phyloP scores from a whole-genome alignment of 345 rosid species.

The Melaleuca quinquenervia region DNA sequence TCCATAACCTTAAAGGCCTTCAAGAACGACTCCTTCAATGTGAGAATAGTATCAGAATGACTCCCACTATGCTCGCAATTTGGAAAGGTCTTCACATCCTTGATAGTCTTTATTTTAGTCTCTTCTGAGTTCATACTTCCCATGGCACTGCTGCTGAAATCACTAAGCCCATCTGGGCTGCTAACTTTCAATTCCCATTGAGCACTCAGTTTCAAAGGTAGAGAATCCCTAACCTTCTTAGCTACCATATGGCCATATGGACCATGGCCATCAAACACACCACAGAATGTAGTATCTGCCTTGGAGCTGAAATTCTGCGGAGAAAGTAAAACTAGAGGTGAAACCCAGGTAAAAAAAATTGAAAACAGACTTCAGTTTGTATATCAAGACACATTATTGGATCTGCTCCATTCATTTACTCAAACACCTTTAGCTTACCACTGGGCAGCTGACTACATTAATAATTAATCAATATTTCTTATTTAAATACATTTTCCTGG shows the following conservation, averaged over 20 bases:
- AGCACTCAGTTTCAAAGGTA: constrained; percentile 74
- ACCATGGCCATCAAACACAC: constrained; percentile 98
- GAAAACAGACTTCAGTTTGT: background rate
- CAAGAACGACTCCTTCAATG: constrained; percentile 68
- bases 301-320: constrained; percentile 71
- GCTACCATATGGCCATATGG: constrained; percentile 98
- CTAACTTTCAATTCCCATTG: constrained; percentile 62
- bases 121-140: constrained; percentile 49
- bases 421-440: background rate
- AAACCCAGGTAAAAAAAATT: background rate
- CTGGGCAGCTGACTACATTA: background rate
- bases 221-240: constrained; percentile 83
- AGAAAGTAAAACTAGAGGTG: background rate
- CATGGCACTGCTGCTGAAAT: constrained; percentile 32
- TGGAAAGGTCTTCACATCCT: constrained; percentile 45
- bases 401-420: background rate
- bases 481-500: background rate
- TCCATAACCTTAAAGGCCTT: constrained; percentile 95
- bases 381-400: background rate
- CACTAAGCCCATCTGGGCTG: constrained; percentile 34
- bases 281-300: constrained; percentile 79
- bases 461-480: background rate
- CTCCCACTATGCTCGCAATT: constrained; percentile 39
- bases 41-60: constrained; percentile 41
- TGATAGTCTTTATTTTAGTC: constrained; percentile 44